Conservation (phyloP, 805 yeast species). For the Wickerhamiella australiensis region DNA sequence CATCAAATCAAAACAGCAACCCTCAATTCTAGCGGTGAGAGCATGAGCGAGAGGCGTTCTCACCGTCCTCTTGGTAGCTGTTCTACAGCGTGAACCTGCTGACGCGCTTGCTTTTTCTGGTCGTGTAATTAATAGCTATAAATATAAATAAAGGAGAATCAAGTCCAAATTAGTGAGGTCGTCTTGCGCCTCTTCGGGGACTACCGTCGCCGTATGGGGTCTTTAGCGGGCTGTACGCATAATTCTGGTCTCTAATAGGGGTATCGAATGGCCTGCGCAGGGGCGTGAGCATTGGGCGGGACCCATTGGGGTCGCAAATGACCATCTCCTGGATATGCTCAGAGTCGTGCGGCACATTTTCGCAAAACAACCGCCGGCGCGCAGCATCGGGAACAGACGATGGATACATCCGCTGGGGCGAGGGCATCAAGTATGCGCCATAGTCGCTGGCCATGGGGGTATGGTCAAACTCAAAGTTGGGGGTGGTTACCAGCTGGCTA, state of each 20-base stretch:
- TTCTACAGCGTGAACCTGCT: too few species aligned
- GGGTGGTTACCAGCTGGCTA: slow-evolving; percentile 22
- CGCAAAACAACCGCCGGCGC: slow-evolving; percentile 13
- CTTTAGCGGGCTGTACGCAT: slow-evolving; percentile 22
- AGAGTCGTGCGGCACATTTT: not conserved
- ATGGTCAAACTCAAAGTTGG: slow-evolving; percentile 14
- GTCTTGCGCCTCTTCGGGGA: not conserved
- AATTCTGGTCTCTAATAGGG: slow-evolving; percentile 23
- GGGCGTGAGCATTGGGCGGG: slow-evolving; percentile 29
- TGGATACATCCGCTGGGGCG: not conserved
- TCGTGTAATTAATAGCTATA: not conserved
- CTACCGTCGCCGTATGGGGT: slow-evolving; percentile 11
- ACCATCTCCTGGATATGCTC: slow-evolving; percentile 20
- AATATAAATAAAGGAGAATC: not conserved
- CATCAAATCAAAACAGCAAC: too few species aligned
- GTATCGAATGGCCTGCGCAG: slow-evolving; percentile 23
- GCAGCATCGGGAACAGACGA: slow-evolving; percentile 3
- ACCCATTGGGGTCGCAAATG: slow-evolving; percentile 32
- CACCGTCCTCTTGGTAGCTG: too few species aligned
- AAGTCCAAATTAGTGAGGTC: not conserved
- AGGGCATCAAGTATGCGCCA: slow-evolving; percentile 24
- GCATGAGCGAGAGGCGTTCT: too few species aligned
- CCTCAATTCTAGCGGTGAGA: too few species aligned
- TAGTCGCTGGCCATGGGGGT: not conserved
- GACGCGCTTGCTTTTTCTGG: too few species aligned